Evolutionary conservation across 2,329 filamentous ascomycete genomes (phyloP).

Genomic region (Madurella mycetomatis): DNA sequence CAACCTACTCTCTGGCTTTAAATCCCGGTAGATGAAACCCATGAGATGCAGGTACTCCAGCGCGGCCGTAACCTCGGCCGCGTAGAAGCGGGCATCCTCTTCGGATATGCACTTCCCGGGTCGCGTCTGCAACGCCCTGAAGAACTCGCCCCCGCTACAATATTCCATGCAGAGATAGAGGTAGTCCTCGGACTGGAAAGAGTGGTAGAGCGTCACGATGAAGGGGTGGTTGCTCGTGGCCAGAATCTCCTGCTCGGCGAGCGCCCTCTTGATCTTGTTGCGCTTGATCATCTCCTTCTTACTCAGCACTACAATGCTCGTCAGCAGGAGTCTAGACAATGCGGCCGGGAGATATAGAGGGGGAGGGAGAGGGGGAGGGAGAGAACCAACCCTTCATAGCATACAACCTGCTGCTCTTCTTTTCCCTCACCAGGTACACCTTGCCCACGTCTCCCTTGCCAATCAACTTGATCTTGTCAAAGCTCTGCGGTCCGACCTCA

Average conservation of each 20-base stretch:
- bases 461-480: constrained; percentile 99
- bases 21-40: constrained; percentile 97
- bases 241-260: constrained; percentile 96
- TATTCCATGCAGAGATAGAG: constrained; percentile 99
- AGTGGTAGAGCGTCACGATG: constrained; percentile 97
- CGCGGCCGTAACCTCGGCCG: constrained; percentile 93
- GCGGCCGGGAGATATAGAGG: too few species aligned
- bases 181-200: constrained; percentile 98
- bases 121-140: constrained; percentile 89
- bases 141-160: constrained; percentile 97
- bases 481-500: constrained; percentile 90
- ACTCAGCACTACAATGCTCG: constrained; percentile 67
- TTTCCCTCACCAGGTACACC: constrained; percentile 94
- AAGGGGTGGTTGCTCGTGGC: constrained; percentile 99
- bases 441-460: constrained; percentile 98
- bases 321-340: constrained; percentile 31
- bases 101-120: constrained; percentile 97
- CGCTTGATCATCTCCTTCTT: constrained; percentile 99
- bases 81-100: constrained; percentile 95
- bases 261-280: constrained; percentile 98
- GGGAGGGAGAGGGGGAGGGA: too few species aligned
- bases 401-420: constrained; percentile 92
- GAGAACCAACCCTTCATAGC: constrained; percentile 85
- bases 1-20: constrained; percentile 92
- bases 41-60: constrained; percentile 96